Evolutionary conservation across 805 yeast species (phyloP).

Genomic region (Yarrowia osloensis): DNA sequence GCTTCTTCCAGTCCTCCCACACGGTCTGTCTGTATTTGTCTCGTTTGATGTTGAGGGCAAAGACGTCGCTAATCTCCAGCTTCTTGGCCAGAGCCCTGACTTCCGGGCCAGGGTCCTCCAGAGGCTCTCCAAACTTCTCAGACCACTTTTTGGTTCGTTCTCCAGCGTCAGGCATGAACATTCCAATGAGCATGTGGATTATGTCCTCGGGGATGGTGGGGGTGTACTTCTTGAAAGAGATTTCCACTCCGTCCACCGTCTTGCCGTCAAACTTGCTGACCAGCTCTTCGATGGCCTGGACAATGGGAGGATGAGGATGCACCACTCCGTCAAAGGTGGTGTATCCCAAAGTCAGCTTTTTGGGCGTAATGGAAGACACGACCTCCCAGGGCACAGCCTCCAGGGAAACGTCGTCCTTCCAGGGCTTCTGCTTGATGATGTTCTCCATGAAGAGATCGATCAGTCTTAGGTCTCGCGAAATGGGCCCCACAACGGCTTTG

Average conservation of each 20-base stretch:
- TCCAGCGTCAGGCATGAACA: constrained; percentile 53
- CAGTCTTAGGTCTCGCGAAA: constrained; percentile 46
- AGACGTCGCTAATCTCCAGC: constrained; percentile 41
- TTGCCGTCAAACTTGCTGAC: constrained; percentile 55
- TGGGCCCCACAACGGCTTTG: constrained; percentile 53
- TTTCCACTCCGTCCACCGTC: background rate
- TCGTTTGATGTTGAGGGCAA: constrained; percentile 44
- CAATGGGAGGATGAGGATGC: constrained; percentile 59
- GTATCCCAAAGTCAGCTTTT: constrained; percentile 50
- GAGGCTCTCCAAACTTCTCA: constrained; percentile 30
- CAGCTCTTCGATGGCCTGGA: constrained; percentile 53
- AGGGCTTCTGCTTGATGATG: constrained; percentile 48
- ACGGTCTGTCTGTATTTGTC: constrained; percentile 45
- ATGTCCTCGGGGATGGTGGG: constrained; percentile 43
- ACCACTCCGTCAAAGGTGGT: constrained; percentile 50
- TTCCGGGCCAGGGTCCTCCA: background rate
- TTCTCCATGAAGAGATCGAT: constrained; percentile 47
- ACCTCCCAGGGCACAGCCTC: constrained; percentile 54
- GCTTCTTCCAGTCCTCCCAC: constrained; percentile 44
- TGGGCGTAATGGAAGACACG: constrained; percentile 33
- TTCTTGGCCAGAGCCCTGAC: constrained; percentile 16
- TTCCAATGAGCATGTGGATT: constrained; percentile 55
- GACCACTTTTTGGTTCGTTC: constrained; percentile 43
- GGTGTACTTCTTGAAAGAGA: constrained; percentile 1
- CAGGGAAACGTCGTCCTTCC: constrained; percentile 51